Percentiles rank a stretch among this genome's conserved stretches.
Conservation (phyloP, 1,139 yeast genomes). For the Diutina pseudorugosa region DNA sequence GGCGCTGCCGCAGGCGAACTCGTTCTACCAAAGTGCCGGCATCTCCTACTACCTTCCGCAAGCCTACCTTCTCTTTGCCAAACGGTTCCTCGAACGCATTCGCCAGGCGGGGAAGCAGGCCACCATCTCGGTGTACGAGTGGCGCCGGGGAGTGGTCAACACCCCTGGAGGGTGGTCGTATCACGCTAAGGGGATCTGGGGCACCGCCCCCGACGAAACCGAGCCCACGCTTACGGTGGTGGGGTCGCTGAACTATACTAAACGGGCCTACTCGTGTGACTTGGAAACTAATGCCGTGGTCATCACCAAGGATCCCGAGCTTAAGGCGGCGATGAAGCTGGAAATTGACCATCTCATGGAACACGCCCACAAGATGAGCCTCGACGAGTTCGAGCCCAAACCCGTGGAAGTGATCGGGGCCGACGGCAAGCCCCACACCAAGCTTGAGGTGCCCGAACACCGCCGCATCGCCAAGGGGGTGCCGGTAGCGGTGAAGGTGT, state of each 20-base stretch:
- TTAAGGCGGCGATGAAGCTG: slow-evolving; percentile 42
- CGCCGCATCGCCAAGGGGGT: slow-evolving; percentile 50
- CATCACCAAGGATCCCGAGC: slow-evolving; percentile 51
- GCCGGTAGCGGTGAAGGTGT: slow-evolving; percentile 47
- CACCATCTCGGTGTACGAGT: slow-evolving; percentile 54
- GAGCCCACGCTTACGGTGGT: slow-evolving; percentile 66
- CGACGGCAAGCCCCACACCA: neutral
- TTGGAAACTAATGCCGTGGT: slow-evolving; percentile 78
- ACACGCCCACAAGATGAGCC: slow-evolving; percentile 25
- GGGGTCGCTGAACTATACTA: slow-evolving; percentile 90
- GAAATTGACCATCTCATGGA: slow-evolving; percentile 55
- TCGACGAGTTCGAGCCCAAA: slow-evolving; percentile 46
- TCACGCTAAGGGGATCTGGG: slow-evolving; percentile 97
- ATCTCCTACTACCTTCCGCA: slow-evolving; percentile 74
- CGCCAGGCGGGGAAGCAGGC: slow-evolving; percentile 29
- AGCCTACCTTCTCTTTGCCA: slow-evolving; percentile 73
- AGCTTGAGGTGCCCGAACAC: slow-evolving; percentile 33
- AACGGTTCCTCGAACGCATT: slow-evolving; percentile 51
- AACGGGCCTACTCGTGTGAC: slow-evolving; percentile 79
- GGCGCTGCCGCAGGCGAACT: slow-evolving; percentile 88
- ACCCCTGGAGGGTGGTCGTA: slow-evolving; percentile 88
- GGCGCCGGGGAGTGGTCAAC: slow-evolving; percentile 81
- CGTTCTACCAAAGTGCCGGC: slow-evolving; percentile 80
- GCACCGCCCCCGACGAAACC: slow-evolving; percentile 44
- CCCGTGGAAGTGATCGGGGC: slow-evolving; percentile 9